Base-by-base conservation (phyloP, 345 rosid genomes). In the Clarkia xantiana region DNA sequence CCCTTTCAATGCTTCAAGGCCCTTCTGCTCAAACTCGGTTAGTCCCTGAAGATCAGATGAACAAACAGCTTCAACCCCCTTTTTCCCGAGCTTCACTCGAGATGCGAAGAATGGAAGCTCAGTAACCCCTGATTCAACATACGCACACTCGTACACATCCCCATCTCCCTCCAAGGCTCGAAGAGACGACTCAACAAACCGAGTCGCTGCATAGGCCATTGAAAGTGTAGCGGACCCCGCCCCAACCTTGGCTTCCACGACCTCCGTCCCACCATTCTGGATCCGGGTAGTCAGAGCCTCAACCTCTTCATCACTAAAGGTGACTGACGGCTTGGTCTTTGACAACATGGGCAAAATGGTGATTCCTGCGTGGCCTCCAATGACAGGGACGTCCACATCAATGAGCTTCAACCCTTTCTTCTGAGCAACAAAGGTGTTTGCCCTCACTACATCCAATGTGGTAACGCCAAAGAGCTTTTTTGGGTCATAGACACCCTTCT, bases 191-290 rank as follows among this genome's bases (percentile, higher is more conserved):
- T 91, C 98, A 0, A 91, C 89, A 47, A 91, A 86, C 69, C 98
- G 76, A 10, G 96, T 96, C 0, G 94, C 93, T n/a, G 96, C 96
- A 65, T 91, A 86, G 3, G 96, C 98, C 96, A 91, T 91, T 1
- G 98, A 86, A 55, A 91, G 70, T 14, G 96, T 91, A 38, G 98
- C 98, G 42, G 96, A 91, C 39, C 98, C 98, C 11, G 94, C 93
- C 53, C 98, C 94, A 1, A 85, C 98, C 71, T 86, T 91, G 0
- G 94, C 96, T 72, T 91, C 96, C 65, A 86, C 94, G 10, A 91
- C 94, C 74, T 86, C 96, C 10, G 96, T 91, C 36, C 94, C 96
- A 4, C 85, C 96, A 62, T 84, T 86, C 73, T 86, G 96, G 66
- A 91, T 91, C 74, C 89, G 76, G 18, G 71, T 83, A 19, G 94